phyloP scores from a whole-genome alignment of 768 basidiomycete genomes.

The Serendipita sp. region DNA sequence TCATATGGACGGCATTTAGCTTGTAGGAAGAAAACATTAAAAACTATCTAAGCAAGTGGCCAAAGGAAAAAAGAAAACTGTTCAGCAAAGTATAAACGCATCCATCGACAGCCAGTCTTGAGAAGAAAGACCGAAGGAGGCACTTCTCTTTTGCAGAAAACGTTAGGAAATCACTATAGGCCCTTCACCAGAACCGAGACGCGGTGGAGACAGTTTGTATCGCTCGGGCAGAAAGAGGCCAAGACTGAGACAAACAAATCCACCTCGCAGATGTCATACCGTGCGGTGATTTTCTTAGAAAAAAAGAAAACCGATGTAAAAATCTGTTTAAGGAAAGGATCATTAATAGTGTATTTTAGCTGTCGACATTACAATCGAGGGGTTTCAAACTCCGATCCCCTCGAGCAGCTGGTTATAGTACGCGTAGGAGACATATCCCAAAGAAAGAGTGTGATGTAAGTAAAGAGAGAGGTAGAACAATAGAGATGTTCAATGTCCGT shows the following conservation, averaged over 20 bases:
- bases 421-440: neutral
- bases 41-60: no score
- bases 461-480: neutral
- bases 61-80: neutral
- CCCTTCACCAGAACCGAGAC: slow-evolving; percentile 6
- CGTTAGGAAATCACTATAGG: neutral
- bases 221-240: slow-evolving; percentile 7
- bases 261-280: neutral
- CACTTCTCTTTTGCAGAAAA: neutral
- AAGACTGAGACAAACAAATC: neutral
- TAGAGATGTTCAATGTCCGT: no score
- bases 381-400: no score
- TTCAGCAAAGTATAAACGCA: slow-evolving; percentile 4
- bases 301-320: neutral
- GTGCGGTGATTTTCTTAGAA: neutral
- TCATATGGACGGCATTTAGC: no score
- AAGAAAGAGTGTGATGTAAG: neutral
- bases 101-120: neutral
- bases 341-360: neutral
- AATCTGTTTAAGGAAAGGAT: neutral
- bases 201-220: neutral
- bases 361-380: neutral
- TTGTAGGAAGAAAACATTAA: no score
- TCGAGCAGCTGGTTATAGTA: neutral
- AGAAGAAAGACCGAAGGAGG: neutral